Evolutionary conservation across 768 basidiomycete species (phyloP).

Genomic region (Hericium erinaceus): DNA sequence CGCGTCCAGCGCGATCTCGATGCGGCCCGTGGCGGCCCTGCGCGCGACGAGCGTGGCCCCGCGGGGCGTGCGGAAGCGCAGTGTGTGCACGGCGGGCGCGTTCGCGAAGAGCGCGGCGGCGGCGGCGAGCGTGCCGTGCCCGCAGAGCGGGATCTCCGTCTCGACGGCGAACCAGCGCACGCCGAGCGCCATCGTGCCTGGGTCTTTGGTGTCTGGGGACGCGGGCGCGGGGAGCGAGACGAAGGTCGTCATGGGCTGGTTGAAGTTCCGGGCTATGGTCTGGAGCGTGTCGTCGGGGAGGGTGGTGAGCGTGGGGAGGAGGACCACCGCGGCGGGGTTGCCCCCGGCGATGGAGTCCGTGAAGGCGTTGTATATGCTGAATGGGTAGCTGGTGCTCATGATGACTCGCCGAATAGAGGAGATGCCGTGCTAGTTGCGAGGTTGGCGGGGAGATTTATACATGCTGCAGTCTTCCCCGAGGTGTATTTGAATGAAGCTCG

Average conservation of each 20-base stretch:
- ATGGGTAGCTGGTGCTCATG: conserved; percentile 5
- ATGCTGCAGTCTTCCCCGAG: no score
- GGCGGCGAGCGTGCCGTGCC: conserved; percentile 25
- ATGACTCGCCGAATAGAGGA: background rate
- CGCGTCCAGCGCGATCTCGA: conserved; percentile 12
- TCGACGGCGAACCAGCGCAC: conserved; percentile 22
- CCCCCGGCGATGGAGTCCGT: conserved; percentile 19
- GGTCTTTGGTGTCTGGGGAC: background rate
- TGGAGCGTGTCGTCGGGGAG: conserved; percentile 13
- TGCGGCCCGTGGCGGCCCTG: conserved; percentile 3
- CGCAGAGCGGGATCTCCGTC: conserved; percentile 21
- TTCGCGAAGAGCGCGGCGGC: conserved; percentile 7
- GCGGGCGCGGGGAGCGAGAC: background rate
- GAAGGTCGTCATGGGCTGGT: conserved; percentile 17
- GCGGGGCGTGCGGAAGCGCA: conserved; percentile 3
- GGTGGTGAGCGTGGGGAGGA: conserved; percentile 12
- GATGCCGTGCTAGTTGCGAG: no score
- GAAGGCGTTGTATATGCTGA: conserved; percentile 25
- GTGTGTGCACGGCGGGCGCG: background rate
- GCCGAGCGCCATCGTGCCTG: conserved; percentile 4
- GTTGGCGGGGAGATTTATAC: no score
- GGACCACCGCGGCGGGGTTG: conserved; percentile 25
- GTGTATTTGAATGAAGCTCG: no score
- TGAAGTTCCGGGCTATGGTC: conserved; percentile 14
- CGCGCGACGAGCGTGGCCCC: conserved; percentile 2